These are phyloP conservation scores for Psilocybe mexicana DNA, from an alignment of 1,284 basidiomycete species.

Conservation along the genomic window DNA sequence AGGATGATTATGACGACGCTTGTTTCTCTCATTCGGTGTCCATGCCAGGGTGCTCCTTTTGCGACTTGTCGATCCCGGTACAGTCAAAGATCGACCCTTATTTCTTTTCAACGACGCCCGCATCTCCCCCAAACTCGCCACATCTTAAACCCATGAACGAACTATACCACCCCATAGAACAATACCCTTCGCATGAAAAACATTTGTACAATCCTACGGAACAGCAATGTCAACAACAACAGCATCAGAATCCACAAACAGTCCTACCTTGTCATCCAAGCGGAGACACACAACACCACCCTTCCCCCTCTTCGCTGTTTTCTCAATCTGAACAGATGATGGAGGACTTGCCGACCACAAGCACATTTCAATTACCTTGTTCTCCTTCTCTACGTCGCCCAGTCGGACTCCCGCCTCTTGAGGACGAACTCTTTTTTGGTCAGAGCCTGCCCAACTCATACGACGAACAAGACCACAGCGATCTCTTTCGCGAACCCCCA, in stretches of 20 bases:
- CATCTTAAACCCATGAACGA: background rate
- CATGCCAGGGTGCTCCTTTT: background rate
- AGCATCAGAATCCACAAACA: background rate
- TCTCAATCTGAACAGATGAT: background rate
- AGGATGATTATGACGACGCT: slow-evolving; percentile 9
- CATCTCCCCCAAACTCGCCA: too few species aligned
- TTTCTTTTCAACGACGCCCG: too few species aligned
- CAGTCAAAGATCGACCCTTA: too few species aligned
- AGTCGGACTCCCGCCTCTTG: slow-evolving; percentile 17
- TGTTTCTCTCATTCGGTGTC: slow-evolving; percentile 9
- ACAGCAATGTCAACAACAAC: background rate
- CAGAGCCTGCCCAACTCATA: background rate
- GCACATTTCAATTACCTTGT: background rate
- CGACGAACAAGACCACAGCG: background rate
- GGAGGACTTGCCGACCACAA: background rate
- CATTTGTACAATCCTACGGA: slow-evolving; percentile 13
- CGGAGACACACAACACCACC: background rate
- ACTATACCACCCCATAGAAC: slow-evolving; percentile 22
- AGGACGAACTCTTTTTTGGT: slow-evolving; percentile 6
- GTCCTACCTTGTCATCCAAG: background rate
- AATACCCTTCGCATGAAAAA: slow-evolving; percentile 18
- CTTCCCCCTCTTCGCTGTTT: background rate
- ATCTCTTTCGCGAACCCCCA: background rate
- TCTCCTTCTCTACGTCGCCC: slow-evolving; percentile 11
- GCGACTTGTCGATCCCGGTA: too few species aligned